Percentiles rank a stretch among this genome's conserved stretches.
Conservation (phyloP, 257 asterid genomes). For the Cynanchum wilfordii region DNA sequence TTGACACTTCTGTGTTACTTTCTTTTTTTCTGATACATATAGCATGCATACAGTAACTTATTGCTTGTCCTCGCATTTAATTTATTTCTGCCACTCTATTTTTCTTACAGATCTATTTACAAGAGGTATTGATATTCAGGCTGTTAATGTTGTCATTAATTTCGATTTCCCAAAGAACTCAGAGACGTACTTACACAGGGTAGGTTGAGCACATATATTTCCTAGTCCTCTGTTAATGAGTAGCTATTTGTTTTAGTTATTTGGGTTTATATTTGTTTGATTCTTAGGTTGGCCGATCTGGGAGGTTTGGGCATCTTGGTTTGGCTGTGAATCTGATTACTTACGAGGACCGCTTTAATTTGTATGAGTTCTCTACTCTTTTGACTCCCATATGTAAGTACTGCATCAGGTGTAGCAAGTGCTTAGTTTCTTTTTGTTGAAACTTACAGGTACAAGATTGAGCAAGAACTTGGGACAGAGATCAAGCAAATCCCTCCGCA, state of each 20-base stretch:
- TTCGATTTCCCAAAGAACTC: slow-evolving; percentile 81
- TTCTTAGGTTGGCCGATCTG: slow-evolving; percentile 84
- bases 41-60: not conserved
- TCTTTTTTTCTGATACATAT: not conserved
- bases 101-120: slow-evolving; percentile 69
- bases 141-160: slow-evolving; percentile 82
- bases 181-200: slow-evolving; percentile 89
- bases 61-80: slow-evolving; percentile 7
- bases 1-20: not conserved
- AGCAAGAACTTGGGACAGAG: slow-evolving; percentile 89
- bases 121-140: slow-evolving; percentile 89
- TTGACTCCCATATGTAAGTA: not conserved
- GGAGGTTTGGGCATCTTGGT: slow-evolving; percentile 94
- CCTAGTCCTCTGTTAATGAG: slow-evolving; percentile 4
- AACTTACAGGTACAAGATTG: slow-evolving; percentile 68
- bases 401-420: not conserved
- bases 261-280: slow-evolving; percentile 13
- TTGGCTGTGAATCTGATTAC: slow-evolving; percentile 86
- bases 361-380: slow-evolving; percentile 37
- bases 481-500: slow-evolving; percentile 90
- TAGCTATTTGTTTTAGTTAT: slow-evolving; percentile 8
- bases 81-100: slow-evolving; percentile 10
- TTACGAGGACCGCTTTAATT: slow-evolving; percentile 77
- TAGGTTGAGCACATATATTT: slow-evolving; percentile 27
- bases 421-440: slow-evolving; percentile 6